A percentile compares a stretch with the other conserved stretches of the same genome.
These are phyloP conservation scores for Fraxinus sp. DNA, from an alignment of 305 asterid species.

Conservation along the genomic window DNA sequence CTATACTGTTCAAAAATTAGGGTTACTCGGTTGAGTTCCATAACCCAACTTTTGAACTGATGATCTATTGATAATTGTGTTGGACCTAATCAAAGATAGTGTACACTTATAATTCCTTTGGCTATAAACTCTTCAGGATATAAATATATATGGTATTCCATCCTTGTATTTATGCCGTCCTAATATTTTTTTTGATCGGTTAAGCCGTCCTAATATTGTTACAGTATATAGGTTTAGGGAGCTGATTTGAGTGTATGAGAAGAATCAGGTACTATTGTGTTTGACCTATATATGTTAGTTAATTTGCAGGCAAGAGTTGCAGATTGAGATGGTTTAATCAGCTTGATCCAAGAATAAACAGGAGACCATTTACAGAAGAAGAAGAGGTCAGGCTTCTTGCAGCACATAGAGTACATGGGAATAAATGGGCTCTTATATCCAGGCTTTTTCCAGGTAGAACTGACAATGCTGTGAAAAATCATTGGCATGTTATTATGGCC, in stretches of 20 bases:
- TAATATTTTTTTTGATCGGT: too few relatives aligned
- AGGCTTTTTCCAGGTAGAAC: slow-evolving; percentile 92
- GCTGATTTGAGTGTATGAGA: not conserved
- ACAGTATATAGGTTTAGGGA: not conserved
- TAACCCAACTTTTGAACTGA: not conserved
- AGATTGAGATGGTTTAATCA: slow-evolving; percentile 96
- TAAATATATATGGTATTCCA: not conserved
- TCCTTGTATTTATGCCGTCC: not conserved
- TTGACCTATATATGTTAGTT: not conserved
- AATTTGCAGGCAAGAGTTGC: slow-evolving; percentile 76
- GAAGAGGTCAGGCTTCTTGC: slow-evolving; percentile 81
- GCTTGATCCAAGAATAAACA: slow-evolving; percentile 85
- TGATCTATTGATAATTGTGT: not conserved
- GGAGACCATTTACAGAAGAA: slow-evolving; percentile 84
- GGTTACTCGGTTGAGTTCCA: slow-evolving; percentile 5
- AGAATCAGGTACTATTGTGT: not conserved
- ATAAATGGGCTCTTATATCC: slow-evolving; percentile 91
- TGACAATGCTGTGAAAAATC: slow-evolving; percentile 91
- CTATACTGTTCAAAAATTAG: slow-evolving; percentile 15
- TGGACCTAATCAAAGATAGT: not conserved
- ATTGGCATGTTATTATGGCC: slow-evolving; percentile 97
- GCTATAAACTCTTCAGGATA: not conserved
- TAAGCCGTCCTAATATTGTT: not conserved
- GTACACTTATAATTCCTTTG: not conserved
- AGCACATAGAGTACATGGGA: slow-evolving; percentile 82